phyloP scores from a whole-genome alignment of 148 eudicot species.

The Amaranthus palmeri region DNA sequence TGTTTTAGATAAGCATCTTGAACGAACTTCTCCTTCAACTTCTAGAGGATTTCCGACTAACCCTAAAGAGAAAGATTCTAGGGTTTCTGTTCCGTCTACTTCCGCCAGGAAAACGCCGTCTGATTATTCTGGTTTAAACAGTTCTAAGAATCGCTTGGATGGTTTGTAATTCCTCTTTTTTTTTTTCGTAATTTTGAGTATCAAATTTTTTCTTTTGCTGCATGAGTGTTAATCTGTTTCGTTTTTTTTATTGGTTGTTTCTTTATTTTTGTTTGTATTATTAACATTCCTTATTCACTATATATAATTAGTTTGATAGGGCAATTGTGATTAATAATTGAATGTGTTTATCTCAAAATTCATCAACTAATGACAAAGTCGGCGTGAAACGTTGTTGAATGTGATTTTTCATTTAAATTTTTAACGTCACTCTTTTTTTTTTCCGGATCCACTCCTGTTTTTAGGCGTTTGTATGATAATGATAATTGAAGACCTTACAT shows the following conservation, averaged over 20 bases:
- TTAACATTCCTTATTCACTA: no score
- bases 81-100: conserved; percentile 38
- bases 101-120: conserved; percentile 36
- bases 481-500: no score
- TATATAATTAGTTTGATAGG: no score
- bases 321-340: no score
- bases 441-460: no score
- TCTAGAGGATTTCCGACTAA: conserved; percentile 37
- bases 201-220: background rate
- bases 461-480: no score
- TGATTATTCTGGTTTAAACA: conserved; percentile 33
- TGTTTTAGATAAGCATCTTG: conserved; percentile 65
- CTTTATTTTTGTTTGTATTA: no score
- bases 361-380: no score
- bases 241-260: background rate
- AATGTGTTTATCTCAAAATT: no score
- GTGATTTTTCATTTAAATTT: no score
- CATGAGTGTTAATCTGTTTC: background rate
- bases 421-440: no score
- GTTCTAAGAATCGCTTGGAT: conserved; percentile 51
- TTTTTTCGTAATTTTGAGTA: background rate
- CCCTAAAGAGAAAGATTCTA: conserved; percentile 39
- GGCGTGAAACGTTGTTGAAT: no score
- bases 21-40: conserved; percentile 59
- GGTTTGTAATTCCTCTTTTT: conserved; percentile 37